phyloP scores from a whole-genome alignment of 169 alveolate genomes.

The Neospora caninum region DNA sequence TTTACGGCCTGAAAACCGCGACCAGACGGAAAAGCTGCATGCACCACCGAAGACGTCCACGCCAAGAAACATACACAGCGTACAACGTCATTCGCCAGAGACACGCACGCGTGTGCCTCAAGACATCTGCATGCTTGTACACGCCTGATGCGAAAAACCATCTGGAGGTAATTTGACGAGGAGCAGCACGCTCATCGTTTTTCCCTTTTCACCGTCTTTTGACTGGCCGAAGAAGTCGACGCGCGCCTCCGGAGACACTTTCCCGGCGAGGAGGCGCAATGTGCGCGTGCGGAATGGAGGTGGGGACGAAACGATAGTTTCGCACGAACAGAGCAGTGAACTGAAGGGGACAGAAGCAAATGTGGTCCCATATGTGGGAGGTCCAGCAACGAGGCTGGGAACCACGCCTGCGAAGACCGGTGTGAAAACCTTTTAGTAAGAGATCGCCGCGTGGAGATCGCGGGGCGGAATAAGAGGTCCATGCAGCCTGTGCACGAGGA shows the following conservation, averaged over 20 bases:
- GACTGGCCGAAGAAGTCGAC: constrained; percentile 80
- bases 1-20: not conserved
- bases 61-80: too few relatives aligned
- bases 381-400: too few relatives aligned
- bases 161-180: constrained; percentile 37
- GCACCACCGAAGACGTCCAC: not conserved
- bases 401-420: too few relatives aligned
- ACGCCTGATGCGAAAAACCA: too few relatives aligned
- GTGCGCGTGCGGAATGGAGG: constrained; percentile 54
- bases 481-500: too few relatives aligned
- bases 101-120: too few relatives aligned
- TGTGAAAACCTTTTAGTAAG: too few relatives aligned
- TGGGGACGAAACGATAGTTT: constrained; percentile 11
- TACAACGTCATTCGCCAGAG: too few relatives aligned
- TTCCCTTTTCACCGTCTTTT: constrained; percentile 71
- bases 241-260: constrained; percentile 81
- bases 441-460: too few relatives aligned
- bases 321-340: constrained; percentile 48
- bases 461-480: too few relatives aligned
- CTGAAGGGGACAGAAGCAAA: not conserved
- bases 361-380: too few relatives aligned
- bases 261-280: constrained; percentile 38
- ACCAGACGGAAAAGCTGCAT: not conserved
- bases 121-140: not conserved
- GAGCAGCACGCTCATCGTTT: not conserved